phyloP scores from a whole-genome alignment of 148 eudicot species.

The Dysphania ambrosioides region DNA sequence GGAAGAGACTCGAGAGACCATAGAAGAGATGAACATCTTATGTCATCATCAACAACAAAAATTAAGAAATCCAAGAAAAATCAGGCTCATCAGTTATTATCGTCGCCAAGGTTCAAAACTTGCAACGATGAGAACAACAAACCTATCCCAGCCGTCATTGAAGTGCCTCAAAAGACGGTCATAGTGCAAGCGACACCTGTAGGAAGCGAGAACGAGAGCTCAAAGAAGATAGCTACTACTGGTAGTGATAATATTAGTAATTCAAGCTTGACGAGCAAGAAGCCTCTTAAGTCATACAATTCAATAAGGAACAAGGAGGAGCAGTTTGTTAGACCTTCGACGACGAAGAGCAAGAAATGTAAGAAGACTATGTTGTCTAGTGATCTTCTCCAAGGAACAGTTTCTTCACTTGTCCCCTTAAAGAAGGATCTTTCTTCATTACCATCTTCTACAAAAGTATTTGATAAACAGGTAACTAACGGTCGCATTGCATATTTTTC shows the following conservation, averaged over 20 bases:
- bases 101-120: not conserved
- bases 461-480: slow-evolving; percentile 51
- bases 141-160: not conserved
- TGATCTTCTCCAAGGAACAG: slow-evolving; percentile 40
- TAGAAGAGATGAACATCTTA: slow-evolving; percentile 41
- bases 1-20: slow-evolving; percentile 22
- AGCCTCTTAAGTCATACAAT: slow-evolving; percentile 23
- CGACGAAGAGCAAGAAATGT: slow-evolving; percentile 36
- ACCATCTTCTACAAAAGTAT: slow-evolving; percentile 35
- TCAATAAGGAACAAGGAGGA: slow-evolving; percentile 53
- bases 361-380: slow-evolving; percentile 53
- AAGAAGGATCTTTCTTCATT: slow-evolving; percentile 43
- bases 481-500: not conserved
- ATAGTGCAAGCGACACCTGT: not conserved
- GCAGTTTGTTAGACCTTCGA: slow-evolving; percentile 40
- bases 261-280: slow-evolving; percentile 14
- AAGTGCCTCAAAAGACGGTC: not conserved
- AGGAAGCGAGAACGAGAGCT: slow-evolving; percentile 9
- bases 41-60: slow-evolving; percentile 16
- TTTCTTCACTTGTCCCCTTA: slow-evolving; percentile 46
- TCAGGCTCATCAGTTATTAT: not conserved
- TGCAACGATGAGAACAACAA: not conserved
- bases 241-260: not conserved
- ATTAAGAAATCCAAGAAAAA: slow-evolving; percentile 32
- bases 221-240: slow-evolving; percentile 12